Evolutionary conservation across 768 basidiomycete species (phyloP), one percentile per base, ranked within the genome.

Genomic region (Galerina marginata): DNA sequence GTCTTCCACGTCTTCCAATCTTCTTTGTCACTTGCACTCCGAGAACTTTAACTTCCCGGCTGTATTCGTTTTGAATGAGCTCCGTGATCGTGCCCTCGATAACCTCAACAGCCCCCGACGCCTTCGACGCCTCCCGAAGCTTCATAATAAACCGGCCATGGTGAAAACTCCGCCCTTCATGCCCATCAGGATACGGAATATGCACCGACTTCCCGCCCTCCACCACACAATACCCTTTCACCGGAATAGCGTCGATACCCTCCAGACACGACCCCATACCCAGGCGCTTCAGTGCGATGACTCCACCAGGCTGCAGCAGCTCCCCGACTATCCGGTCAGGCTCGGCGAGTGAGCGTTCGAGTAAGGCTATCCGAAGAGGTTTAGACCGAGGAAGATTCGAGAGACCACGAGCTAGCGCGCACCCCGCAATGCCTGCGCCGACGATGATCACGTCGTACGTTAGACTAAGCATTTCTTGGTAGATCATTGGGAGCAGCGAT

Each of bases 241-340:
- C 90, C 0, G 86, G 85, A 33, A 95, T 81, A 0, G 95, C 89
- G 72, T 93, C 96, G 58, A 99, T 96, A n/a, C 84, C 88, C 25
- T 98, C 91, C 46, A 97, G 74, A 55, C 87, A 88, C 6, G 77
- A 77, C 49, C 85, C 85, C 65, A 99, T 72, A 0, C 94, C 96
- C n/a, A 99, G 85, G 40, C 83, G 75, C 58, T 84, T 76, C 46
- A 99, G 77, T 0, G 94, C 87, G 11, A 80, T 78, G 23, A 95
- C 87, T 1, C 97, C 97, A 1, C 90, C 95, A 2, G 97, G 97
- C 70, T 99, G 97, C 23, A 99, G 79, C 1, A 99, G 86, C 73
- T 99, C 97, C 25, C 97, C 97, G 37, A 99, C 97, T 65, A 99
- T 99, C 15, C 97, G 85, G 81, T 99, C 95, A 0, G 97, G 97